These are phyloP conservation scores for Penicillium canariense DNA, from an alignment of 495 filamentous ascomycete species.

Conservation along the genomic window DNA sequence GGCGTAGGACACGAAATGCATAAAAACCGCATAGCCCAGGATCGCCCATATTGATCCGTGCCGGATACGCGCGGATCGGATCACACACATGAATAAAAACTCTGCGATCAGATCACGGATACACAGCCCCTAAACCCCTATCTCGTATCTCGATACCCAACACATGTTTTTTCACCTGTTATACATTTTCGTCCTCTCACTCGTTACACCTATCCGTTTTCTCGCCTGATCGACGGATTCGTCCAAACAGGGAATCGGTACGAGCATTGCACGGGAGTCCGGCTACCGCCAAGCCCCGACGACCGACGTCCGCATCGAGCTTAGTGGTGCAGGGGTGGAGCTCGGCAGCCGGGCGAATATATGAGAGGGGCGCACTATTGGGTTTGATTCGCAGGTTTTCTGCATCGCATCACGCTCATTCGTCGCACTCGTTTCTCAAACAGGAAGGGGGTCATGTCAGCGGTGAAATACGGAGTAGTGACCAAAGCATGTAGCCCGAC, in stretches of 20 bases:
- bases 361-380: neutral
- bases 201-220: too few species aligned
- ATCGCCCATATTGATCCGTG: neutral
- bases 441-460: neutral
- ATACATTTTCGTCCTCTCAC: neutral
- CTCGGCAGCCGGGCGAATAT: neutral
- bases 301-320: neutral
- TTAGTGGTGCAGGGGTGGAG: neutral
- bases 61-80: neutral
- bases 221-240: too few species aligned
- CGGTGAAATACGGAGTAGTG: too few species aligned
- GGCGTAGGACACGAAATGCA: too few species aligned
- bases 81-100: neutral
- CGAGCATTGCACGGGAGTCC: neutral
- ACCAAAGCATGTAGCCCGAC: too few species aligned
- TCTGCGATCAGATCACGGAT: neutral
- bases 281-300: neutral
- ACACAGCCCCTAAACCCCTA: neutral
- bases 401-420: neutral
- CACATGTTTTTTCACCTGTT: neutral
- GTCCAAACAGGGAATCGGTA: neutral
- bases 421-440: neutral
- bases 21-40: too few species aligned
- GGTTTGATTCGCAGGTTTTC: neutral
- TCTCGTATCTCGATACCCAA: neutral